These are phyloP conservation scores for Geotrichum restrictum DNA, from an alignment of 1,139 yeast genomes.

Conservation along the genomic window DNA sequence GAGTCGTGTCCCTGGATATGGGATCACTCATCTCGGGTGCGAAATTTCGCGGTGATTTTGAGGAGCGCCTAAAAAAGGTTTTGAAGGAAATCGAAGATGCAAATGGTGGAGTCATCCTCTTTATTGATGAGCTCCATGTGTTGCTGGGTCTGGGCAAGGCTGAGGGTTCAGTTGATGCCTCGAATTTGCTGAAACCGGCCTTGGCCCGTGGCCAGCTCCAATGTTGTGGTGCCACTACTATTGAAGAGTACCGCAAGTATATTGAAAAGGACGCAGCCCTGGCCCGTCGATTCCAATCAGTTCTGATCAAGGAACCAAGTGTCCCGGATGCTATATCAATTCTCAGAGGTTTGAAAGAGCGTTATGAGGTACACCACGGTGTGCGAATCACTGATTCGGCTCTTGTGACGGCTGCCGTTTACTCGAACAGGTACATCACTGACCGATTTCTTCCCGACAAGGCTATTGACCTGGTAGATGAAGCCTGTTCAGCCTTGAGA, in stretches of 20 bases:
- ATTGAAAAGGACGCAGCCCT: slow-evolving; percentile 91
- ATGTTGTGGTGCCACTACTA: slow-evolving; percentile 93
- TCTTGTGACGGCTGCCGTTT: slow-evolving; percentile 86
- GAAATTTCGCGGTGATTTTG: slow-evolving; percentile 92
- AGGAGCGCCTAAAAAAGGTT: slow-evolving; percentile 78
- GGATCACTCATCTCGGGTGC: slow-evolving; percentile 93
- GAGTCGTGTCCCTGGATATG: slow-evolving; percentile 75
- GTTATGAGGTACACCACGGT: slow-evolving; percentile 96
- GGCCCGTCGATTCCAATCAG: slow-evolving; percentile 89
- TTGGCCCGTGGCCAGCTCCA: slow-evolving; percentile 89
- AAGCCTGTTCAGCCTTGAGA: slow-evolving; percentile 91
- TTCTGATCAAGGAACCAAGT: slow-evolving; percentile 80
- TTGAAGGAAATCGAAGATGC: slow-evolving; percentile 83
- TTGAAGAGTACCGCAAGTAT: slow-evolving; percentile 80
- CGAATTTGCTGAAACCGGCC: slow-evolving; percentile 88
- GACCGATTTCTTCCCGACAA: slow-evolving; percentile 92
- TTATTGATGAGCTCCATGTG: slow-evolving; percentile 90
- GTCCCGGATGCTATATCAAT: slow-evolving; percentile 91
- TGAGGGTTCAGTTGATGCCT: slow-evolving; percentile 95
- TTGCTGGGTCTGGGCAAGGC: slow-evolving; percentile 89
- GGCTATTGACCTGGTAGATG: slow-evolving; percentile 94
- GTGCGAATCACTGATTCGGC: slow-evolving; percentile 94
- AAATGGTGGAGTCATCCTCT: slow-evolving; percentile 71
- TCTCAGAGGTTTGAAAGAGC: slow-evolving; percentile 85
- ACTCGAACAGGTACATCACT: slow-evolving; percentile 85